These are phyloP conservation scores for Raffaelea deltoideospora DNA, from an alignment of 2,329 filamentous ascomycete genomes.

Conservation along the genomic window DNA sequence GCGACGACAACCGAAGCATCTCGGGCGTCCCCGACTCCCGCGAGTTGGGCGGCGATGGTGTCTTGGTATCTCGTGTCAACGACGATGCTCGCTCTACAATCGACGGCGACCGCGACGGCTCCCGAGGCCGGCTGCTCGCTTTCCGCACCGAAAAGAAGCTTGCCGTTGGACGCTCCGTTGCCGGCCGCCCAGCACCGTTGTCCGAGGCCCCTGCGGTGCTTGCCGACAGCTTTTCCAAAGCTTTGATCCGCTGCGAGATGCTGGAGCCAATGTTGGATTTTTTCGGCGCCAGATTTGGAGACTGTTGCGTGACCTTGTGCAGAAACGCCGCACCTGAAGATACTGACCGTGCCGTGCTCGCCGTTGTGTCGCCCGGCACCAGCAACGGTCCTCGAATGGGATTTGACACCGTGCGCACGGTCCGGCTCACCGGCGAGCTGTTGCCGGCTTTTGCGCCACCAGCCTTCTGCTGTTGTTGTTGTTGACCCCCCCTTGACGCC, in stretches of 20 bases:
- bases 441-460: too few species aligned
- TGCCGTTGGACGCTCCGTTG: constrained; percentile 33
- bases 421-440: constrained; percentile 11
- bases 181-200: constrained; percentile 9
- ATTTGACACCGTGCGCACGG: constrained; percentile 33
- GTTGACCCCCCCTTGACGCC: too few species aligned
- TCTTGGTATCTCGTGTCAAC: constrained; percentile 20
- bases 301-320: constrained; percentile 37
- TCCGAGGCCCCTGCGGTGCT: constrained; percentile 14
- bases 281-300: constrained; percentile 41
- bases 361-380: constrained; percentile 28
- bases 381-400: constrained; percentile 29
- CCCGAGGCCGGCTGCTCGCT: constrained; percentile 18
- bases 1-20: constrained; percentile 16
- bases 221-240: constrained; percentile 63
- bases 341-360: constrained; percentile 33
- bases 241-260: constrained; percentile 90
- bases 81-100: constrained; percentile 28
- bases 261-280: constrained; percentile 77
- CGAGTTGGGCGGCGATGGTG: constrained; percentile 22
- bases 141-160: constrained; percentile 46
- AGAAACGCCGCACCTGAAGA: constrained; percentile 42
- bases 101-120: constrained; percentile 29
- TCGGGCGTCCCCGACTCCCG: constrained; percentile 34
- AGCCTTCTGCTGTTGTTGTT: constrained; percentile 8